These are phyloP conservation scores for Mycena pura DNA, from an alignment of 768 basidiomycete species.

Conservation along the genomic window DNA sequence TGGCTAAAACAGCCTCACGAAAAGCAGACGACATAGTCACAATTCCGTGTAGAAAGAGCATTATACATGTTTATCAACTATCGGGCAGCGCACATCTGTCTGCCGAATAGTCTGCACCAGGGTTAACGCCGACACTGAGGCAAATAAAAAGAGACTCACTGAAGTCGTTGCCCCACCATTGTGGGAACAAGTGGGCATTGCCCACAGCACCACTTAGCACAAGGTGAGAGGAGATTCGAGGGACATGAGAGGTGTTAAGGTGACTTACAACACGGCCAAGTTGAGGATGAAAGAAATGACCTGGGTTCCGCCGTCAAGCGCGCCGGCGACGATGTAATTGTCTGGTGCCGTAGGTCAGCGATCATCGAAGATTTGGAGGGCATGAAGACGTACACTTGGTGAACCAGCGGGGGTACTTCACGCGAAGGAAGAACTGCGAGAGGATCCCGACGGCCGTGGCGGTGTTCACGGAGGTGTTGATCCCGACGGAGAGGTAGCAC, in stretches of 20 bases:
- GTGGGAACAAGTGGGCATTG: constrained; percentile 17
- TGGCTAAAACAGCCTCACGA: constrained; percentile 9
- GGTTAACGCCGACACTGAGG: constrained; percentile 7
- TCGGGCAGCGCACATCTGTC: constrained; percentile 13
- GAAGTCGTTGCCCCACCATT: constrained; percentile 28
- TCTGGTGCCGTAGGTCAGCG: constrained; percentile 9
- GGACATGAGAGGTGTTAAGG: constrained; percentile 6
- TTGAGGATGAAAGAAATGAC: constrained; percentile 44
- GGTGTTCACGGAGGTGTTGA: constrained; percentile 38
- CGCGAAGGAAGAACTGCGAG: constrained; percentile 36
- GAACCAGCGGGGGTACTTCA: constrained; percentile 46
- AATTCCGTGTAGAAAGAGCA: constrained; percentile 10
- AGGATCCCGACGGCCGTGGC: constrained; percentile 24
- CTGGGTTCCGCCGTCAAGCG: constrained; percentile 47
- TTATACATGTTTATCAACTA: constrained; percentile 15
- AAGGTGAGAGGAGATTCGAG: constrained; percentile 6
- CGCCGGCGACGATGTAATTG: constrained; percentile 48
- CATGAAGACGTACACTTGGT: constrained; percentile 38
- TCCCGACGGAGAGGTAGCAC: constrained; percentile 35
- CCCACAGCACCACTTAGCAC: constrained; percentile 12
- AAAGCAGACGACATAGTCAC: constrained; percentile 14
- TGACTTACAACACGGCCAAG: constrained; percentile 21
- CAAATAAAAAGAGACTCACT: constrained; percentile 16
- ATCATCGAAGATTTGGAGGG: constrained; percentile 1
- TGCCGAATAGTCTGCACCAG: constrained; percentile 12